Percentiles rank a stretch among this genome's conserved stretches.
phyloP scores from a whole-genome alignment of 2,329 filamentous ascomycete genomes.

The Phoma sp. region DNA sequence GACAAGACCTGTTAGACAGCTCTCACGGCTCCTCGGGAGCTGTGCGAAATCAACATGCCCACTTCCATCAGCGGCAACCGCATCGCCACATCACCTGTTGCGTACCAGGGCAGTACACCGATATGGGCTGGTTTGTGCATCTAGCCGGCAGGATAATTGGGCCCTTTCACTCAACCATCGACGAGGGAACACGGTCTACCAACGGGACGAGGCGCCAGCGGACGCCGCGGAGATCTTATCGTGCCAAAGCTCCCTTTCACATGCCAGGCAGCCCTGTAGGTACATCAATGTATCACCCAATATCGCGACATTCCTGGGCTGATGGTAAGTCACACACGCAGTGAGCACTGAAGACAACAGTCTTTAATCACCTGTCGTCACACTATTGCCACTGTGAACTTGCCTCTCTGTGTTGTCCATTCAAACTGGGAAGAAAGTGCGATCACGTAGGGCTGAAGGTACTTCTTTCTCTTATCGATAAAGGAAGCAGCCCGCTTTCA shows the following conservation, averaged over 20 bases:
- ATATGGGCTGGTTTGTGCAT: conserved; percentile 1
- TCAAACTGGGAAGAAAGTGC: conserved; percentile 1
- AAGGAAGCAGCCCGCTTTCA: conserved; percentile 25
- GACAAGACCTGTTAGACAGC: not conserved
- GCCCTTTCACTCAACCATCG: conserved; percentile 11
- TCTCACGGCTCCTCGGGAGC: not conserved
- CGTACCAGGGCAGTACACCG: not conserved
- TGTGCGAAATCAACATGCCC: not conserved
- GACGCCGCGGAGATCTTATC: conserved; percentile 25
- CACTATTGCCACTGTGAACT: conserved; percentile 4
- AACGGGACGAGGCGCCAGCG: conserved; percentile 18
- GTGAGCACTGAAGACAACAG: not conserved
- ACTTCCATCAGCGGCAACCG: conserved; percentile 1
- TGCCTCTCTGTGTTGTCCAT: not conserved
- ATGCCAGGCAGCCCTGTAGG: conserved; percentile 28
- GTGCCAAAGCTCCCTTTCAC: conserved; percentile 33
- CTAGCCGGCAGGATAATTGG: conserved; percentile 9
- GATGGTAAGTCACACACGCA: conserved; percentile 1
- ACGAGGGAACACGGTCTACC: conserved; percentile 6
- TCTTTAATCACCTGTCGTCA: conserved; percentile 11
- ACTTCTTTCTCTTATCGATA: conserved; percentile 29
- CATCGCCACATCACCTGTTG: conserved; percentile 1
- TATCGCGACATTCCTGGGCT: conserved; percentile 22
- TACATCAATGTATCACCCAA: conserved; percentile 25
- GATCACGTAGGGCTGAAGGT: not conserved